Conservation (phyloP, 2,329 filamentous ascomycete species). For the Aspergillus ruber region DNA sequence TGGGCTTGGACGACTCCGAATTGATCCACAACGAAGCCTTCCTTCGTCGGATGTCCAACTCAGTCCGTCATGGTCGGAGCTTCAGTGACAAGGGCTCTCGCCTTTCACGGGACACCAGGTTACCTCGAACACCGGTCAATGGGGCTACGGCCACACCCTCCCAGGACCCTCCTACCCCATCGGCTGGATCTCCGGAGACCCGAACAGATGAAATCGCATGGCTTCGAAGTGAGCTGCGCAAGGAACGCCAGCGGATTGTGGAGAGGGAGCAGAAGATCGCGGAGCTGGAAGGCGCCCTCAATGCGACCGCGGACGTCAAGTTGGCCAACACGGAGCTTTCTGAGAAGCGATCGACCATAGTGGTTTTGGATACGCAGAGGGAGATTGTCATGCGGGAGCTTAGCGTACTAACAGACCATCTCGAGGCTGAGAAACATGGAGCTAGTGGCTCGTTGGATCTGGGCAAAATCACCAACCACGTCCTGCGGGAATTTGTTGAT, state of each 20-base stretch:
- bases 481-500: slow-evolving; percentile 57
- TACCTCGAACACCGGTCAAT: slow-evolving; percentile 62
- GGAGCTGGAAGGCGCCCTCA: slow-evolving; percentile 61
- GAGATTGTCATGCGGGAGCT: slow-evolving; percentile 93
- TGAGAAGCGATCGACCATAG: slow-evolving; percentile 93
- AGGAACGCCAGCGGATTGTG: slow-evolving; percentile 75
- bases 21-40: slow-evolving; percentile 62
- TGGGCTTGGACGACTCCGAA: slow-evolving; percentile 62
- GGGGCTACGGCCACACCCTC: slow-evolving; percentile 39
- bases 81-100: slow-evolving; percentile 63
- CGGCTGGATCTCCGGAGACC: slow-evolving; percentile 52
- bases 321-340: slow-evolving; percentile 79
- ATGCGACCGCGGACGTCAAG: slow-evolving; percentile 57
- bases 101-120: slow-evolving; percentile 57
- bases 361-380: slow-evolving; percentile 85
- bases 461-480: slow-evolving; percentile 58
- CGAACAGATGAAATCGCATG: slow-evolving; percentile 55
- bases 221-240: slow-evolving; percentile 66
- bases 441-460: slow-evolving; percentile 73
- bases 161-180: slow-evolving; percentile 66
- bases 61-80: slow-evolving; percentile 85
- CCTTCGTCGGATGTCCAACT: slow-evolving; percentile 83
- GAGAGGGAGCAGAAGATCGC: slow-evolving; percentile 82
- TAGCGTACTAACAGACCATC: slow-evolving; percentile 80
- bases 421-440: slow-evolving; percentile 78